Evolutionary conservation across 768 basidiomycete species (phyloP).

Genomic region (Rossbeevera mucosa): DNA sequence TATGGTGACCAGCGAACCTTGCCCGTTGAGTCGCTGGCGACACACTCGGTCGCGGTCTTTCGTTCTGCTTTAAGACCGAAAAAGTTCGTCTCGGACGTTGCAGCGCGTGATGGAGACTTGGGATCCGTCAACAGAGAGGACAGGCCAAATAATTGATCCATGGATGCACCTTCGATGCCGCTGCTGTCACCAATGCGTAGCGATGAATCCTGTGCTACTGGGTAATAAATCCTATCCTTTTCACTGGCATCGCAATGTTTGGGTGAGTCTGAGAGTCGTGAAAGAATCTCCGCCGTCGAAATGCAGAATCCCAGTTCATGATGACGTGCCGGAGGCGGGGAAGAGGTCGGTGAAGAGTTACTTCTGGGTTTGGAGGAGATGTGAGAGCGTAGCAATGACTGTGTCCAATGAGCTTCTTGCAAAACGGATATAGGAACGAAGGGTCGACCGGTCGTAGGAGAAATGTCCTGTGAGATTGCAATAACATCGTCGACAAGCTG

Average conservation of each 20-base stretch:
- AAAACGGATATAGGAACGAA: conserved; percentile 66
- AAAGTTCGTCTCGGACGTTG: conserved; percentile 48
- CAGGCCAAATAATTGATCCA: conserved; percentile 66
- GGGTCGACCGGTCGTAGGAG: conserved; percentile 60
- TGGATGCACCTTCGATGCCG: conserved; percentile 47
- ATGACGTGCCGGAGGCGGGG: conserved; percentile 34
- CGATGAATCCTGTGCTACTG: conserved; percentile 66
- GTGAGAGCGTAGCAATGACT: conserved; percentile 59
- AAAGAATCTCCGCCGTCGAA: conserved; percentile 48
- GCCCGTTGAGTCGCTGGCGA: conserved; percentile 41
- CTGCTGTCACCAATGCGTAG: conserved; percentile 70
- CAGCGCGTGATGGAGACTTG: conserved; percentile 25
- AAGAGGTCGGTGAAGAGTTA: conserved; percentile 31
- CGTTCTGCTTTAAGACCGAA: conserved; percentile 56
- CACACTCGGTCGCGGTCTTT: conserved; percentile 39
- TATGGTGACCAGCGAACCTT: conserved; percentile 59
- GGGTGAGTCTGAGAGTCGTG: conserved; percentile 24
- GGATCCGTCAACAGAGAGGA: conserved; percentile 22
- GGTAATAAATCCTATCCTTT: conserved; percentile 47
- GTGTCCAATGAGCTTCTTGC: conserved; percentile 78
- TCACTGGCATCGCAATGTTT: conserved; percentile 12
- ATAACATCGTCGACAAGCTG: conserved; percentile 80
- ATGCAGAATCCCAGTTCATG: conserved; percentile 68
- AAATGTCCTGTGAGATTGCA: conserved; percentile 67
- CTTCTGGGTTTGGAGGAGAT: conserved; percentile 40